Conservation (phyloP, 2,329 filamentous ascomycete genomes). For the Claviceps pazoutovae region DNA sequence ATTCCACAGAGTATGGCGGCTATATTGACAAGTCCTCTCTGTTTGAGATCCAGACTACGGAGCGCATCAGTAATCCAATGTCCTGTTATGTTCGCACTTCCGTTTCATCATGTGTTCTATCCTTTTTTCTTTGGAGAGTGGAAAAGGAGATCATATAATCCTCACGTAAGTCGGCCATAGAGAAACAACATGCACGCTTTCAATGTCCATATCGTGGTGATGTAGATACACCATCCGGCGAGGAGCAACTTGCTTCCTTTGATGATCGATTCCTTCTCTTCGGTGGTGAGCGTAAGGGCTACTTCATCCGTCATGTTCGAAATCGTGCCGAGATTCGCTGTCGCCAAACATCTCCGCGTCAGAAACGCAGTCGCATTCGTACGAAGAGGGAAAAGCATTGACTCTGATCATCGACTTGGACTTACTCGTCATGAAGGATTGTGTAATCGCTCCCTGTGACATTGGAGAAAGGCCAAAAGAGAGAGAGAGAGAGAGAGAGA, state of each 20-base stretch:
- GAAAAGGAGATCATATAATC: background rate
- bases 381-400: background rate
- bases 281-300: constrained; percentile 15
- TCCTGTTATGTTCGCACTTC: background rate
- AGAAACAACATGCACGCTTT: constrained; percentile 30
- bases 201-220: constrained; percentile 27
- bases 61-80: background rate
- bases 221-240: constrained; percentile 27
- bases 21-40: constrained; percentile 17
- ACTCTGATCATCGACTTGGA: background rate
- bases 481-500: too few relatives aligned
- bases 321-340: constrained; percentile 25
- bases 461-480: background rate
- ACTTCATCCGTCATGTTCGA: constrained; percentile 21
- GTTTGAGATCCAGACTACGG: constrained; percentile 15
- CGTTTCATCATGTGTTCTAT: background rate
- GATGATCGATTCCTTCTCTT: constrained; percentile 15
- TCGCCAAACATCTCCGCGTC: background rate
- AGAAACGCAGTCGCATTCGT: background rate
- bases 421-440: background rate
- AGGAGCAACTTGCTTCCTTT: constrained; percentile 22
- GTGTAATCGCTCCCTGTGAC: background rate
- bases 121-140: background rate
- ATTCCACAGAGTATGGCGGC: constrained; percentile 16
- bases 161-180: constrained; percentile 28